phyloP scores from a whole-genome alignment of 345 rosid species.

The Luvunga scandens region DNA sequence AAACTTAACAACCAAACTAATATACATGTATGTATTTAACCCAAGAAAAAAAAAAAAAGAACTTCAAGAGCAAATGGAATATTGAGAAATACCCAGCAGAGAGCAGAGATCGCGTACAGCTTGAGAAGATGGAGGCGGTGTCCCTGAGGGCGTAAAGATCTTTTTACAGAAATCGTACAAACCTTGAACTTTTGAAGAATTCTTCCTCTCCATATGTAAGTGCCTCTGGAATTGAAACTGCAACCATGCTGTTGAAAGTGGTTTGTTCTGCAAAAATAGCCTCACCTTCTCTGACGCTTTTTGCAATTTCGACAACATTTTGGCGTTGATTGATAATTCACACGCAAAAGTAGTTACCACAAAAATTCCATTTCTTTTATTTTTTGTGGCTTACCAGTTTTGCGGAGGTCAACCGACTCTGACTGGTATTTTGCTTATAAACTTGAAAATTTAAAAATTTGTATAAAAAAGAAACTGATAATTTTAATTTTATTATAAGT shows the following conservation, averaged over 20 bases:
- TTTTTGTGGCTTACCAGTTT: not conserved
- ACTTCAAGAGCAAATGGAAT: not conserved
- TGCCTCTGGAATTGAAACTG: conserved; percentile 34
- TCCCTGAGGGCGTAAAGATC: conserved; percentile 50
- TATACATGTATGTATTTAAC: not conserved
- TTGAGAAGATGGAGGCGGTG: conserved; percentile 47
- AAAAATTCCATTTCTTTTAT: not conserved
- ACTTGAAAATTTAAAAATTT: no score
- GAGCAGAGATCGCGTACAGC: conserved; percentile 50
- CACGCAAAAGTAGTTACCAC: no score
- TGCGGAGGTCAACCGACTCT: not conserved
- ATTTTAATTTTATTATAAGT: no score
- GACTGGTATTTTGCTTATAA: not conserved
- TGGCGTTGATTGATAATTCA: not conserved
- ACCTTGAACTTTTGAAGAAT: conserved; percentile 59
- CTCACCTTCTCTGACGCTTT: conserved; percentile 47
- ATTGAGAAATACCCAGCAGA: conserved; percentile 58
- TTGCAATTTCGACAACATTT: conserved; percentile 48
- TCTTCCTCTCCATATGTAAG: conserved; percentile 41
- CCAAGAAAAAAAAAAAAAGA: not conserved
- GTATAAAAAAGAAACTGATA: no score
- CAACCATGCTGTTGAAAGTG: conserved; percentile 6
- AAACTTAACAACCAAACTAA: not conserved
- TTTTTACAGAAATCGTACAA: conserved; percentile 63
- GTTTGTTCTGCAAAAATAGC: conserved; percentile 22